Conservation (phyloP, 73 alveolate genomes). For the Paramecium tetraurelia region DNA sequence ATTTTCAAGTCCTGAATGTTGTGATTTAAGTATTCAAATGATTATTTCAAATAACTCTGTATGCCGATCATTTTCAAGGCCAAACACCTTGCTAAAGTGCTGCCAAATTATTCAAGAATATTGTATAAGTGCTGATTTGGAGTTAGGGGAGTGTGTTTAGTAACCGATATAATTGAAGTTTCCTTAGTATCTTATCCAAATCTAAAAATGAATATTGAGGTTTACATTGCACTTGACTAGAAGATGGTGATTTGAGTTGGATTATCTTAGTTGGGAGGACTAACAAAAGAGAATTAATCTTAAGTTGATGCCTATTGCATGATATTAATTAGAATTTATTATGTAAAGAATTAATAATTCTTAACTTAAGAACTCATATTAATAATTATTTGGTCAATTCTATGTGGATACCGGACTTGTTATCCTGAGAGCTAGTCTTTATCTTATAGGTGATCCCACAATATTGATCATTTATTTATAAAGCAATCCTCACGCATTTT, state of each 20-base stretch:
- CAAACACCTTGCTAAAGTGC: background rate
- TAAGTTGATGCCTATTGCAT: background rate
- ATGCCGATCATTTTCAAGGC: background rate
- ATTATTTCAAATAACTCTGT: background rate
- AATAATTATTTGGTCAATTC: background rate
- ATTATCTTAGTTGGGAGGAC: background rate
- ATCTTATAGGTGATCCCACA: constrained; percentile 35
- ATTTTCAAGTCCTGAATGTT: background rate
- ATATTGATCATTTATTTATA: constrained; percentile 3
- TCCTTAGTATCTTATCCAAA: background rate
- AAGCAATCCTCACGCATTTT: constrained; percentile 45
- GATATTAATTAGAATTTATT: background rate
- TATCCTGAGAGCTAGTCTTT: background rate
- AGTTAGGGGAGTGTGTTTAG: background rate
- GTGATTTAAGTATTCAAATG: background rate
- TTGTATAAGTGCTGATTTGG: background rate
- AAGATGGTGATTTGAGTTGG: background rate
- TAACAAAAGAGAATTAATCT: background rate
- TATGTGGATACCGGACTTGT: background rate
- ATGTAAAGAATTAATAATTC: background rate
- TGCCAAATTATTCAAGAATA: background rate
- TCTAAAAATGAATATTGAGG: background rate
- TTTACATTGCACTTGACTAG: background rate
- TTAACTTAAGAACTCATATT: background rate
- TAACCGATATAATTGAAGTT: background rate